Percentiles rank a stretch among this genome's conserved stretches.
Evolutionary conservation across 495 filamentous ascomycete genomes (phyloP).

Genomic region (Apiosordaria backusii): DNA sequence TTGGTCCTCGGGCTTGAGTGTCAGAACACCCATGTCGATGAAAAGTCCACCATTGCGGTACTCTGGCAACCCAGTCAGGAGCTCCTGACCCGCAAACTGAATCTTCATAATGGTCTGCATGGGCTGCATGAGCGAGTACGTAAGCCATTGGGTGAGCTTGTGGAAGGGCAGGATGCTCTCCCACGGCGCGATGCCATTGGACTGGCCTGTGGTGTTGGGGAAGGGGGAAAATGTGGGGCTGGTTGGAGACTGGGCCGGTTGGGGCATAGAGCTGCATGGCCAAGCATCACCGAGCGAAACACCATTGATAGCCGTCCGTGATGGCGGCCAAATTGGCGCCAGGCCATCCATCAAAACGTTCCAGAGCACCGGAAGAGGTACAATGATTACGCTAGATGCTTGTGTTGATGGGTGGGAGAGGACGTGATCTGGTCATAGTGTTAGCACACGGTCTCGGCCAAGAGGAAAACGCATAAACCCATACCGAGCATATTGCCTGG

Average conservation of each 20-base stretch:
- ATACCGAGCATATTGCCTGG: slow-evolving; percentile 95
- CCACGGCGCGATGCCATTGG: slow-evolving; percentile 63
- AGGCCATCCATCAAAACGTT: slow-evolving; percentile 83
- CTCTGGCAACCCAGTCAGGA: slow-evolving; percentile 80
- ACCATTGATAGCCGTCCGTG: slow-evolving; percentile 83
- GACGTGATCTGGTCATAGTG: slow-evolving; percentile 66
- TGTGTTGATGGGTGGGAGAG: slow-evolving; percentile 86
- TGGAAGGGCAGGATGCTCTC: slow-evolving; percentile 93
- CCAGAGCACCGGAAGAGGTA: slow-evolving; percentile 91
- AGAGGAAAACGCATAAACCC: slow-evolving; percentile 17
- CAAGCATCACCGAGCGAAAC: slow-evolving; percentile 91
- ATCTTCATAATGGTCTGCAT: slow-evolving; percentile 75
- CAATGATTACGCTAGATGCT: slow-evolving; percentile 79
- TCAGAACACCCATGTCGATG: slow-evolving; percentile 76
- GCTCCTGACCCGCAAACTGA: slow-evolving; percentile 70
- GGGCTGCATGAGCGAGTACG: slow-evolving; percentile 84
- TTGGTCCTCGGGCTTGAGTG: slow-evolving; percentile 62
- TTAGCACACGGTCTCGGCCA: slow-evolving; percentile 2
- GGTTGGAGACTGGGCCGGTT: slow-evolving; percentile 53
- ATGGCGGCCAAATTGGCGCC: slow-evolving; percentile 81
- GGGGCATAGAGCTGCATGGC: slow-evolving; percentile 80
- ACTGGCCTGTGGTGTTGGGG: slow-evolving; percentile 36
- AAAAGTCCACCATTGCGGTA: slow-evolving; percentile 86
- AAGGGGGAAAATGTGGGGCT: slow-evolving; percentile 46
- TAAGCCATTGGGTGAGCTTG: slow-evolving; percentile 73